A percentile compares a stretch with the other conserved stretches of the same genome.
Conservation (phyloP, 371 early-diverging fungal genomes). For the Saksenaea oblongispora region DNA sequence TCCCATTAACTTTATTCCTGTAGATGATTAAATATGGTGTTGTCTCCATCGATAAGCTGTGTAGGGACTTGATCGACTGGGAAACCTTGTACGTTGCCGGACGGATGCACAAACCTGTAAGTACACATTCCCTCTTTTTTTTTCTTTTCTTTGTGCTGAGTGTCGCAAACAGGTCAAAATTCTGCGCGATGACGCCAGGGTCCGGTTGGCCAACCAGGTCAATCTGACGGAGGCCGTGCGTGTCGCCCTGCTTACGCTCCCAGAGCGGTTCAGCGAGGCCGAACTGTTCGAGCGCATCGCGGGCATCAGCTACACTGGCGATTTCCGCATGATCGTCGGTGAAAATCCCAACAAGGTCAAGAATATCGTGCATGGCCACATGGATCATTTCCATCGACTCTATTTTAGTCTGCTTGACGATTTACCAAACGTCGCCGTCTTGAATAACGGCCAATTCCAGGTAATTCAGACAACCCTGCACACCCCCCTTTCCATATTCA, state of each 20-base stretch:
- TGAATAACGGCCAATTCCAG: conserved; percentile 60
- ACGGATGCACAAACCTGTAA: conserved; percentile 95
- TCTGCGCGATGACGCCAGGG: conserved; percentile 85
- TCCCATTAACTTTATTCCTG: not conserved
- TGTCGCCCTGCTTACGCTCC: conserved; percentile 82
- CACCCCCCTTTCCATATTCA: not conserved
- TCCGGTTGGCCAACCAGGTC: conserved; percentile 82
- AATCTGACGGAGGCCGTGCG: conserved; percentile 88
- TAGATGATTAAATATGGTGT: conserved; percentile 95
- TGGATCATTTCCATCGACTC: conserved; percentile 74
- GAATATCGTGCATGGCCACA: conserved; percentile 89
- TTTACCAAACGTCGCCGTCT: conserved; percentile 70
- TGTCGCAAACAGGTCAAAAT: conserved; percentile 63
- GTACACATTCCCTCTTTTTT: conserved; percentile 10
- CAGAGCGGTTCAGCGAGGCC: conserved; percentile 77
- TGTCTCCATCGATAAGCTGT: conserved; percentile 83
- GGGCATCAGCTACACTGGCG: conserved; percentile 88
- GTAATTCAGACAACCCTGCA: conserved; percentile 9
- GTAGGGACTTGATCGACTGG: conserved; percentile 91
- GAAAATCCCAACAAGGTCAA: conserved; percentile 94
- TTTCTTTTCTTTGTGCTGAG: not conserved
- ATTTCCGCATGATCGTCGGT: conserved; percentile 90
- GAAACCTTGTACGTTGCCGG: conserved; percentile 94
- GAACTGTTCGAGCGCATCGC: conserved; percentile 88
- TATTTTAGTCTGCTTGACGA: conserved; percentile 83